Evolutionary conservation across 176 grass and related monocot genomes (phyloP), one percentile per base, ranked within the genome.

Genomic region (Zoysia pacifica): DNA sequence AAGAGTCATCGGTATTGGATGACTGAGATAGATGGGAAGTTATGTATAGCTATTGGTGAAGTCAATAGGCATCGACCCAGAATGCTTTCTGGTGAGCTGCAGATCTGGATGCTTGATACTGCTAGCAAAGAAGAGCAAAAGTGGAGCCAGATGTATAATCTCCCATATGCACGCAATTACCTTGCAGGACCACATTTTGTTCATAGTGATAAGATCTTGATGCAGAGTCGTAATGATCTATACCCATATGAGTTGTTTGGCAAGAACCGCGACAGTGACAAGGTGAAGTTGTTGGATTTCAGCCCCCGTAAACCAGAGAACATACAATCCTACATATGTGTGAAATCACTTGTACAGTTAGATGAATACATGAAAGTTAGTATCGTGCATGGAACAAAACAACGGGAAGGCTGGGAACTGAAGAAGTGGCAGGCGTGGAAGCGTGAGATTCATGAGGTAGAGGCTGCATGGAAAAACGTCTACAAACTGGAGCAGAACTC

Each of bases 331-430:
- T 76, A 54, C 50, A 18, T 69, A 35, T 64, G 6, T 52, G 78
- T 81, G 55, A 81, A 70, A 39, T 81, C 78, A 60, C 78, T 86
- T 81, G 84, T 81, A 19, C 45, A 46, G 11, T 81, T 86, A 56
- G 78, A 70, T 62, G 63, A 37, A 43, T 81, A 81, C 46, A 81
- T 62, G 28, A 79, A 79, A 44, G 78, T 55, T 44, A n/a, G 45
- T 62, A 45, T 81, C 6, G 71, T 81, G 37, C 71, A 12, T 45
- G 59, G 5, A 55, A 45, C 45, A 3, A 86, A 74, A 45, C 62
- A 14, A 12, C n/a, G 13, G 45, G 77, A 79, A 6, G 83, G 76
- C 35, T 80, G 84, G 84, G 52, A 60, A 49, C 74, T 80, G 70
- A 86, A 79, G 68, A 78, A 74, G 44, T 86, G 84, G 70, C 44